Evolutionary conservation across 306 rosid genomes (phyloP), one percentile per base, ranked within the genome.

Genomic region (Aeschynomene evenia): DNA sequence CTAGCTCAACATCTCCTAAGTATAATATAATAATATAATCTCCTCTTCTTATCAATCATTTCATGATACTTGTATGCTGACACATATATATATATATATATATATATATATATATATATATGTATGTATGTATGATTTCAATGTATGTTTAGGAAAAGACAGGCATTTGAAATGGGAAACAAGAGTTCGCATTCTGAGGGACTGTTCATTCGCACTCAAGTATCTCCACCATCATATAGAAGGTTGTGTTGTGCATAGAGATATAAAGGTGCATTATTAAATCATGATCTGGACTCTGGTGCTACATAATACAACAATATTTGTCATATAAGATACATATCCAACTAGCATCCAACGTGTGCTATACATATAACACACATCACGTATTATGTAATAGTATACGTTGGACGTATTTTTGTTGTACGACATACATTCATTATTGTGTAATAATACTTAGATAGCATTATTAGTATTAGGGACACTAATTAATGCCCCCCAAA

Each of bases 241-340:
- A 53, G 96, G 98, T 0, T 90, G 96, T 73, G 89, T 93, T 61
- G 96, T 89, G 42, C 98, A 90, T 63, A 83, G 98, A 85, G 98
- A 93, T 80, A 86, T 93, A 11, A 93, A 93, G 98, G 96, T 89
- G 49, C 5, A 11, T 43, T 29, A 11, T 43, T 29, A 52, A 24
- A 68, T 46, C 9, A 4, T 31, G 42, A 18, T 48, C 21, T 7
- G 9, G 21, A 51, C 8, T 31, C 37, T 33, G n/a, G n/a, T n/a
- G 37, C 37, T 33, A 33, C 7, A 33, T 33, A 28, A 1, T 26
- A 28, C 31, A 28, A 28, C 3, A 28, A n/a, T n/a, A n/a, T n/a
- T n/a, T n/a, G n/a, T n/a, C n/a, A n/a, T n/a, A n/a, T n/a, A n/a
- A n/a, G n/a, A n/a, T n/a, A n/a, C n/a, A n/a, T n/a, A n/a, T n/a